Evolutionary conservation across 2,329 filamentous ascomycete genomes (phyloP).

Genomic region (Aspergillus pseudonomiae): DNA sequence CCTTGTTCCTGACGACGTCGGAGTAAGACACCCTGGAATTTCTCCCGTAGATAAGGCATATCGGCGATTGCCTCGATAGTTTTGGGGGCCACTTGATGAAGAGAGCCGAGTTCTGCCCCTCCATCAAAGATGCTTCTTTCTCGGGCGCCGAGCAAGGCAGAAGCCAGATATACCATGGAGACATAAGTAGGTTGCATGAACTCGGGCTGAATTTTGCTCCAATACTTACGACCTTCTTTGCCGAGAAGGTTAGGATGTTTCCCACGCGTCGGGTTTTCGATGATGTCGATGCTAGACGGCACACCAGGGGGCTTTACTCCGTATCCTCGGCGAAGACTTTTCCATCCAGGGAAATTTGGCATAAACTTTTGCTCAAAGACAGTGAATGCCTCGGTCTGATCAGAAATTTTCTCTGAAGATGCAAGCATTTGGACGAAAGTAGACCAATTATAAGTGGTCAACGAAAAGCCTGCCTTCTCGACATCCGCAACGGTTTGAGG

Average conservation of each 20-base stretch:
- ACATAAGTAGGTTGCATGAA: conserved; percentile 49
- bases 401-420: conserved; percentile 58
- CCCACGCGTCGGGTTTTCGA: conserved; percentile 32
- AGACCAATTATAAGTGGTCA: conserved; percentile 83
- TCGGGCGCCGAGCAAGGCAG: conserved; percentile 42
- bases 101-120: conserved; percentile 29
- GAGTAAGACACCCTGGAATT: conserved; percentile 45
- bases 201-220: conserved; percentile 41
- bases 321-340: conserved; percentile 37
- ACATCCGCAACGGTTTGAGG: conserved; percentile 58
- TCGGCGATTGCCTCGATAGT: conserved; percentile 41
- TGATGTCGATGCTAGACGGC: conserved; percentile 32
- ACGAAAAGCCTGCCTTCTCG: conserved; percentile 66
- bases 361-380: conserved; percentile 79
- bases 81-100: conserved; percentile 36
- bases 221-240: conserved; percentile 34
- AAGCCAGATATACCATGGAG: conserved; percentile 47
- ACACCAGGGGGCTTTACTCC: conserved; percentile 33
- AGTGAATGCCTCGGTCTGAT: conserved; percentile 64
- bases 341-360: conserved; percentile 77
- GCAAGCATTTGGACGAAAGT: conserved; percentile 71
- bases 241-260: conserved; percentile 34
- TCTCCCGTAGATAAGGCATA: conserved; percentile 46
- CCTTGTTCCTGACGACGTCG: conserved; percentile 33
- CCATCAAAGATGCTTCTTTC: conserved; percentile 39